Percentiles rank a stretch among this genome's conserved stretches.
phyloP scores from a whole-genome alignment of 2,329 filamentous ascomycete genomes.

The Neopestalotiopsis sp. region DNA sequence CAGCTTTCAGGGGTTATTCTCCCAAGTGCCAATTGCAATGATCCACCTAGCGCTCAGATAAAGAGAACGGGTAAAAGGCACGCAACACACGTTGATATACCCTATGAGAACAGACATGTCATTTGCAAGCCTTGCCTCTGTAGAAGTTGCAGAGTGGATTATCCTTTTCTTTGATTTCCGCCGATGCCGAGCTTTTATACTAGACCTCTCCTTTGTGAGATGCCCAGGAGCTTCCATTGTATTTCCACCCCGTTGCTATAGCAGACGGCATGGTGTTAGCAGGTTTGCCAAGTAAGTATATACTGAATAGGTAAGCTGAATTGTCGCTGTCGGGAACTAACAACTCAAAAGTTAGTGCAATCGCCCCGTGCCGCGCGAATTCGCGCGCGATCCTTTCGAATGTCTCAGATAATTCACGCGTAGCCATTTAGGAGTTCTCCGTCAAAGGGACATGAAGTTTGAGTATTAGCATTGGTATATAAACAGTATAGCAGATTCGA shows the following conservation, averaged over 20 bases:
- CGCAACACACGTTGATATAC: neutral
- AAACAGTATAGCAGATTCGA: neutral
- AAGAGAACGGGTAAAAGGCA: neutral
- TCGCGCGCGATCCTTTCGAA: neutral
- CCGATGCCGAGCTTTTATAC: neutral
- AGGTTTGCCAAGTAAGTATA: neutral
- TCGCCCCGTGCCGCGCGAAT: neutral
- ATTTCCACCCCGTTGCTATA: neutral
- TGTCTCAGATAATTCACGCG: neutral
- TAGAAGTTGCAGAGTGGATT: neutral
- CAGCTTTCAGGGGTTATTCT: neutral
- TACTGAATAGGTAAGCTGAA: neutral
- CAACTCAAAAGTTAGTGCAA: neutral
- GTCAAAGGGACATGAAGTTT: neutral
- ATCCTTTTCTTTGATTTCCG: neutral
- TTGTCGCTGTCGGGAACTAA: slow-evolving; percentile 2
- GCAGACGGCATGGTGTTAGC: neutral
- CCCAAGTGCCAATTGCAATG: neutral
- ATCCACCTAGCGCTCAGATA: neutral
- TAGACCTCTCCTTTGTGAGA: neutral
- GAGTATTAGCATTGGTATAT: neutral
- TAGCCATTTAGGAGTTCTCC: neutral
- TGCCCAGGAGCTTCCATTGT: too few species aligned
- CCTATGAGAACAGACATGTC: neutral
- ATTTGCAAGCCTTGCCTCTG: neutral